Percentiles rank a stretch among this genome's conserved stretches.
These are phyloP conservation scores for Pouteria campechiana DNA, from an alignment of 179 eudicot species.

Conservation along the genomic window DNA sequence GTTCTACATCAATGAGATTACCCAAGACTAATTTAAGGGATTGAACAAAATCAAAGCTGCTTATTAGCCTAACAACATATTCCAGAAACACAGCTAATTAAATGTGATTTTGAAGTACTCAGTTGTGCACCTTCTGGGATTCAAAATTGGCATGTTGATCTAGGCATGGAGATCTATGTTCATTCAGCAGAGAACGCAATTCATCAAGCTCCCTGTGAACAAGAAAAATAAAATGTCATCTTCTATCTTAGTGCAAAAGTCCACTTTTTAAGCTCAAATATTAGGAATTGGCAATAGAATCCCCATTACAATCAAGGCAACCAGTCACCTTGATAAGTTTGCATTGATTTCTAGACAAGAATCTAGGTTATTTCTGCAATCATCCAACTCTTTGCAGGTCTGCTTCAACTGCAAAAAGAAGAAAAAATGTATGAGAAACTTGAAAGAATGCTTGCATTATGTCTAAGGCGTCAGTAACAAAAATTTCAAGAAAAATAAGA, in stretches of 20 bases:
- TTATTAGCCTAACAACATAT: no score
- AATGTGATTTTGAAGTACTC: no score
- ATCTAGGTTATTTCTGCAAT: conserved; percentile 51
- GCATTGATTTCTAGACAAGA: conserved; percentile 62
- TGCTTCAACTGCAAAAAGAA: conserved; percentile 34
- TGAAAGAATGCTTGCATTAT: neutral
- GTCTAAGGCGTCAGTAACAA: no score
- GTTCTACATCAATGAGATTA: no score
- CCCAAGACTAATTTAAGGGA: no score
- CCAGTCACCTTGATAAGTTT: conserved; percentile 42
- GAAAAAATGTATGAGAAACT: conserved; percentile 5
- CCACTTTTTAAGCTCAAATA: no score
- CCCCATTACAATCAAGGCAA: neutral
- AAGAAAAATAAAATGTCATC: neutral
- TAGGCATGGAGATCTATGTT: conserved; percentile 13
- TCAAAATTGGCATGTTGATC: conserved; percentile 20
- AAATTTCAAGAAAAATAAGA: no score
- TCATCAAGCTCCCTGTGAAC: conserved; percentile 54
- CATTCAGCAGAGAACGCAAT: conserved; percentile 30
- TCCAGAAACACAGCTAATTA: no score
- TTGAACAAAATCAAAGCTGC: no score
- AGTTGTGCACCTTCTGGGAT: conserved; percentile 64
- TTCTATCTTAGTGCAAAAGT: neutral
- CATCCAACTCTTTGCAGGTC: conserved; percentile 44
- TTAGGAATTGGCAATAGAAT: no score